Conservation (phyloP, 108 stramenopile genomes). For the Hondaea fermentalgiana region DNA sequence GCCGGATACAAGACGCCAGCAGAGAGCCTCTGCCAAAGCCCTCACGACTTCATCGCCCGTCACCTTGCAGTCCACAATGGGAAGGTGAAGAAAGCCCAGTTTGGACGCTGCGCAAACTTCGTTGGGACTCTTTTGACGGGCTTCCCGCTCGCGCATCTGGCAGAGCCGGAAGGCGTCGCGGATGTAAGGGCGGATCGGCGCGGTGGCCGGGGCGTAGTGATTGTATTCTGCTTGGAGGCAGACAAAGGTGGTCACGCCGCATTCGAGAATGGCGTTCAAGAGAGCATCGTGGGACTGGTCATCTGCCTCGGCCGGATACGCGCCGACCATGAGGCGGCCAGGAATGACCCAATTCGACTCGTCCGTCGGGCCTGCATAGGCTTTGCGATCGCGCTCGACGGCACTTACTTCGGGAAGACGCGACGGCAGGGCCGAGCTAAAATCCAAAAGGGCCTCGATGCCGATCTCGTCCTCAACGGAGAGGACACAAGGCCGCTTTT, state of each 20-base stretch:
- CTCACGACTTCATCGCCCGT: conserved; percentile 39
- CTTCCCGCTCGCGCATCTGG: neutral
- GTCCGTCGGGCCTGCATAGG: neutral
- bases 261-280: conserved; percentile 27
- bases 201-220: neutral
- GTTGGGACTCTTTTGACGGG: no score
- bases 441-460: neutral
- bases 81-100: conserved; percentile 45
- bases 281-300: conserved; percentile 24
- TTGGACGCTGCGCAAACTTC: neutral
- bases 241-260: conserved; percentile 51
- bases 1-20: conserved; percentile 28
- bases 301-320: conserved; percentile 28
- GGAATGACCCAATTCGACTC: conserved; percentile 34
- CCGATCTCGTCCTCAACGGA: neutral
- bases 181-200: neutral
- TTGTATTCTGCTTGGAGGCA: conserved; percentile 55
- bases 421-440: neutral
- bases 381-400: neutral
- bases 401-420: neutral
- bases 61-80: conserved; percentile 53
- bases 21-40: conserved; percentile 31
- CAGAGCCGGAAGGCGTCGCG: conserved; percentile 12
- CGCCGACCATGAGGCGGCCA: conserved; percentile 27
- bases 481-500: neutral